A percentile compares a stretch with the other conserved stretches of the same genome.
phyloP scores from a whole-genome alignment of 805 yeast genomes.

The Ogataea paradorogensis region DNA sequence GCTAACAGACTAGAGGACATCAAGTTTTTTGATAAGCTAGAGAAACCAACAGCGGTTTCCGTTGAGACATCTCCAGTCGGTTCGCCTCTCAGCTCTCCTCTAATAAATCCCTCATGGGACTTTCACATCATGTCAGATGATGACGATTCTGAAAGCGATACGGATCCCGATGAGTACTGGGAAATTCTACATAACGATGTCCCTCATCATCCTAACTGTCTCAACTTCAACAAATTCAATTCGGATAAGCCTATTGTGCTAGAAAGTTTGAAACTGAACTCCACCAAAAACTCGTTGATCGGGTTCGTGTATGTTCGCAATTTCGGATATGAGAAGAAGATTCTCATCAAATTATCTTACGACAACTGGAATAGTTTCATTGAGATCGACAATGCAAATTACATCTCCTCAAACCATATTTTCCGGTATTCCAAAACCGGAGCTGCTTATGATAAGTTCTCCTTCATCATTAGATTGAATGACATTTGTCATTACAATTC shows the following conservation, averaged over 20 bases:
- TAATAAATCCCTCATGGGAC: slow-evolving; percentile 24
- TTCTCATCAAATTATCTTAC: slow-evolving; percentile 45
- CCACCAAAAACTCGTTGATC: slow-evolving; percentile 41
- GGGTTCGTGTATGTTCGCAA: slow-evolving; percentile 42
- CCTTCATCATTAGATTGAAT: slow-evolving; percentile 45
- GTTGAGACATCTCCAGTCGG: slow-evolving; percentile 48
- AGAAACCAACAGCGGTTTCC: slow-evolving; percentile 63
- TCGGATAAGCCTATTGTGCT: slow-evolving; percentile 29
- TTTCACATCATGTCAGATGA: slow-evolving; percentile 24
- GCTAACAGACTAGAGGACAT: slow-evolving; percentile 59
- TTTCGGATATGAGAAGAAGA: slow-evolving; percentile 37
- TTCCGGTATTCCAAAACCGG: slow-evolving; percentile 38
- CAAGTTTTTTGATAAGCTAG: slow-evolving; percentile 60
- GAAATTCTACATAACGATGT: slow-evolving; percentile 31
- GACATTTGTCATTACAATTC: slow-evolving; percentile 26
- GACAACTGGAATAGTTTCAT: slow-evolving; percentile 43
- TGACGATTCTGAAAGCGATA: slow-evolving; percentile 24
- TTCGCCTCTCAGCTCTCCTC: slow-evolving; percentile 19
- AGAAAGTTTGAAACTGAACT: slow-evolving; percentile 37
- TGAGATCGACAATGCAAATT: slow-evolving; percentile 33
- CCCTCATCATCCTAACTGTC: slow-evolving; percentile 26
- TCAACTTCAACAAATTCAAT: slow-evolving; percentile 33
- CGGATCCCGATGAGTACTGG: slow-evolving; percentile 26
- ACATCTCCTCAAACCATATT: slow-evolving; percentile 37
- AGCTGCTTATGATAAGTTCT: slow-evolving; percentile 40